These are phyloP conservation scores for Nepenthes alata DNA, from an alignment of 179 eudicot species.

Conservation along the genomic window DNA sequence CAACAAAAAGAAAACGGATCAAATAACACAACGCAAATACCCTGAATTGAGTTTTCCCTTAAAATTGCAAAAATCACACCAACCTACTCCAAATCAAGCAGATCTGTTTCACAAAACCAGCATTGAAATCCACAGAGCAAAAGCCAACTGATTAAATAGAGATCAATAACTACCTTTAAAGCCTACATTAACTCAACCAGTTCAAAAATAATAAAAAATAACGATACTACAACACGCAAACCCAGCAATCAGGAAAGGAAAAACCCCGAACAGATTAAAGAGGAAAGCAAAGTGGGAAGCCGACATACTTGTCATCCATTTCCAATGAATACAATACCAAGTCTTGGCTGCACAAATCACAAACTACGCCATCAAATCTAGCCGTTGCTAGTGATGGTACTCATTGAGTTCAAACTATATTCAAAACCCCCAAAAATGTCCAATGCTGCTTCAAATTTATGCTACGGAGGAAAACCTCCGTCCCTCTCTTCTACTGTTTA, in stretches of 20 bases:
- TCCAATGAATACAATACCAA: not conserved
- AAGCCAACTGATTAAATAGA: slow-evolving; percentile 6
- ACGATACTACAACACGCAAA: too few species aligned
- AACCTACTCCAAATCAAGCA: slow-evolving; percentile 11
- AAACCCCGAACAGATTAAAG: too few species aligned
- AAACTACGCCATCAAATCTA: slow-evolving; percentile 10
- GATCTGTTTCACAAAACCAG: slow-evolving; percentile 15
- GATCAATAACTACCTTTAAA: slow-evolving; percentile 3
- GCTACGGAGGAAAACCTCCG: slow-evolving; percentile 16
- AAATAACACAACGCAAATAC: not conserved
- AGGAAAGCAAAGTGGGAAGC: not conserved
- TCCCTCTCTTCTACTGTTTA: not conserved
- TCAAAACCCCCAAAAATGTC: not conserved
- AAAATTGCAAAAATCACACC: slow-evolving; percentile 8
- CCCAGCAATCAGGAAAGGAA: too few species aligned
- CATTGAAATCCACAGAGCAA: slow-evolving; percentile 8
- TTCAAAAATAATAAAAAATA: not conserved
- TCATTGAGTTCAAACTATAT: not conserved
- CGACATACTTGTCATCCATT: slow-evolving; percentile 27
- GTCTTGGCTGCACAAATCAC: slow-evolving; percentile 5
- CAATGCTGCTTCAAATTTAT: slow-evolving; percentile 18
- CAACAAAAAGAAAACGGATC: too few species aligned
- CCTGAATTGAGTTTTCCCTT: slow-evolving; percentile 5
- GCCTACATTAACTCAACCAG: slow-evolving; percentile 1
- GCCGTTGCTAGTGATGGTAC: slow-evolving; percentile 19